Percentiles rank a stretch among this genome's conserved stretches.
Conservation (phyloP, 805 yeast species). For the Candida silvicultrix region DNA sequence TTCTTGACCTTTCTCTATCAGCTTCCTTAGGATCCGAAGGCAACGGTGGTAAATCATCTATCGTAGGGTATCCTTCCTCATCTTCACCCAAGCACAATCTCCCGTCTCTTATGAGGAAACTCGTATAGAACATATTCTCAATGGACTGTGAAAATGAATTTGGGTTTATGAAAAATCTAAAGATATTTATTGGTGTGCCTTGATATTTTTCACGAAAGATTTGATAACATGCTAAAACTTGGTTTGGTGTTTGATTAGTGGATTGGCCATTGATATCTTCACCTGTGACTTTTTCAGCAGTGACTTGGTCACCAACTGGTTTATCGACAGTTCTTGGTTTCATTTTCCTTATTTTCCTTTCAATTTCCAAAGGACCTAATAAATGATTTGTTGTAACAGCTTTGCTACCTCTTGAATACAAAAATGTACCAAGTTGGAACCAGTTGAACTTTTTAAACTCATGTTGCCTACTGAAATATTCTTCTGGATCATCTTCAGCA, state of each 20-base stretch:
- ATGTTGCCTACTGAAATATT: constrained; percentile 19
- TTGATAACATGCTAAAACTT: constrained; percentile 50
- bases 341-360: constrained; percentile 35
- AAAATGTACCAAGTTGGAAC: constrained; percentile 51
- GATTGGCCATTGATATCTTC: constrained; percentile 43
- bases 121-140: constrained; percentile 77
- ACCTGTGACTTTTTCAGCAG: constrained; percentile 50
- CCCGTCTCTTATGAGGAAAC: constrained; percentile 76
- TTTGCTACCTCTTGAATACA: constrained; percentile 37
- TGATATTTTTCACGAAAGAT: constrained; percentile 29
- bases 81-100: constrained; percentile 49
- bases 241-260: constrained; percentile 57
- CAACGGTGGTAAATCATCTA: constrained; percentile 26
- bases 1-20: constrained; percentile 19
- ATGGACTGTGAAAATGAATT: constrained; percentile 68
- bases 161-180: constrained; percentile 68
- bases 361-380: constrained; percentile 64
- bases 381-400: constrained; percentile 54
- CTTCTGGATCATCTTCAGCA: constrained; percentile 19
- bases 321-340: constrained; percentile 38
- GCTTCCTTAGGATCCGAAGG: constrained; percentile 20
- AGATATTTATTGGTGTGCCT: constrained; percentile 45
- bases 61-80: constrained; percentile 38
- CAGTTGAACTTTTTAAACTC: constrained; percentile 48
- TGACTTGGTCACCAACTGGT: constrained; percentile 31